phyloP scores from a whole-genome alignment of 371 early-diverging fungal species.

The Zancudomyces culisetae region DNA sequence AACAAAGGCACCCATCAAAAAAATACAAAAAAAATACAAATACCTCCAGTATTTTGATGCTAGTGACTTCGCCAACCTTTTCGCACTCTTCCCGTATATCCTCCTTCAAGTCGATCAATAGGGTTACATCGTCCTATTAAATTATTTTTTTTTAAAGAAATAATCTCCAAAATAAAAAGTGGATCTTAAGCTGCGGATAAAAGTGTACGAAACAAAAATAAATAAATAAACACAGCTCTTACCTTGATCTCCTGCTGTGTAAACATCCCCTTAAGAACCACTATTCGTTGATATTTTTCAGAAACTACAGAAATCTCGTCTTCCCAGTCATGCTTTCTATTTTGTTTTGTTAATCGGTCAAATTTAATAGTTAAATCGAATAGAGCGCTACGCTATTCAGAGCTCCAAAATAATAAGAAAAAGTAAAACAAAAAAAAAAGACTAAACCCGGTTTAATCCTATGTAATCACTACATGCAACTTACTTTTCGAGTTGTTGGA shows the following conservation, averaged over 20 bases:
- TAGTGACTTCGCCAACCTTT: conserved; percentile 76
- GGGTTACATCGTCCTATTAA: conserved; percentile 55
- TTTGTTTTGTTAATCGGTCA: too few relatives aligned
- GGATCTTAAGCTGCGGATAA: neutral
- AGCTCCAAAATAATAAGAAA: too few relatives aligned
- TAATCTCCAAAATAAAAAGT: neutral
- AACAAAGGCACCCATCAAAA: neutral
- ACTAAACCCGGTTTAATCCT: neutral
- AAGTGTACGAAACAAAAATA: neutral
- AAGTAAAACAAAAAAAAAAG: conserved; percentile 2
- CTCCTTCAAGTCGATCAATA: conserved; percentile 75
- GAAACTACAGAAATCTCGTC: conserved; percentile 54
- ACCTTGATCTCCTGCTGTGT: conserved; percentile 70
- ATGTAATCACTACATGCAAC: neutral
- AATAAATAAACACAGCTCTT: conserved; percentile 5
- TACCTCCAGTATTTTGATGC: conserved; percentile 22
- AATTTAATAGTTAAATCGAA: too few relatives aligned
- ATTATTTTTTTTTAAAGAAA: neutral
- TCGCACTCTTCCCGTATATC: conserved; percentile 87
- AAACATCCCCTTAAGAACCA: conserved; percentile 87
- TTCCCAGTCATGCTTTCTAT: conserved; percentile 81
- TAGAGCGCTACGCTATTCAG: too few relatives aligned
- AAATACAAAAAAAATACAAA: neutral
- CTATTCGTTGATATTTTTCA: conserved; percentile 58
- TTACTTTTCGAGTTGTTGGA: conserved; percentile 56